Percentiles rank a stretch among this genome's conserved stretches.
These are phyloP conservation scores for Pseudogymnoascus sp. DNA, from an alignment of 2,329 filamentous ascomycete genomes.

Conservation along the genomic window DNA sequence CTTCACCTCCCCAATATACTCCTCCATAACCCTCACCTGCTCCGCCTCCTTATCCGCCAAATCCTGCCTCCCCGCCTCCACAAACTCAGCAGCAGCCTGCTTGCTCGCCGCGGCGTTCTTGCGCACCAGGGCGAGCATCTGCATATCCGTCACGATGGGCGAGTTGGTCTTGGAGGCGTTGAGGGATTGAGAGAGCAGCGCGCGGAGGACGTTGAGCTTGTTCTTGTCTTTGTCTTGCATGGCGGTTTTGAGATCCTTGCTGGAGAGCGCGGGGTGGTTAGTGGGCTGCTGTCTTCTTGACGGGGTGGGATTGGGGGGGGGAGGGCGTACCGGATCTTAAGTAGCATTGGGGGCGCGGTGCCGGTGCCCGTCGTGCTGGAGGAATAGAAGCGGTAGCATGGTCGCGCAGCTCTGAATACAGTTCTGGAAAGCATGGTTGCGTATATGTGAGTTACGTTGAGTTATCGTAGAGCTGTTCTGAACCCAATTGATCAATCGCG, in stretches of 20 bases:
- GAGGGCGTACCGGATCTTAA: constrained; percentile 27
- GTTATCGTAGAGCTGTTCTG: not conserved
- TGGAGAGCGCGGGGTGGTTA: constrained; percentile 11
- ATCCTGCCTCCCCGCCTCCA: constrained; percentile 54
- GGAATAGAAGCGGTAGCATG: constrained; percentile 13
- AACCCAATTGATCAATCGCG: not conserved
- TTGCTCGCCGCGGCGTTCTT: constrained; percentile 50
- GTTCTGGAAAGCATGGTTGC: not conserved
- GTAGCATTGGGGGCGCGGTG: constrained; percentile 27
- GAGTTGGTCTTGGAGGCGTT: constrained; percentile 65
- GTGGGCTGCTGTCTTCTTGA: not conserved
- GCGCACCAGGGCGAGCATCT: constrained; percentile 58
- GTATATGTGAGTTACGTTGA: not conserved
- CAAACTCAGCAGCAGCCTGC: constrained; percentile 56
- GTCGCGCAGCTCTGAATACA: not conserved
- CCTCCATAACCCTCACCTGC: constrained; percentile 56
- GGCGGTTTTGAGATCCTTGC: constrained; percentile 51
- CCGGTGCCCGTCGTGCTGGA: constrained; percentile 12
- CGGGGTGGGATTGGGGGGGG: not conserved
- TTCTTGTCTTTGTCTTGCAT: constrained; percentile 57
- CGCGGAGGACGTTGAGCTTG: constrained; percentile 59
- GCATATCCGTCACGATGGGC: constrained; percentile 62
- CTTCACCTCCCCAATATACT: constrained; percentile 52
- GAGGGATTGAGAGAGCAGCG: constrained; percentile 58
- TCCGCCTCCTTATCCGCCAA: constrained; percentile 60